Evolutionary conservation across 176 grass and related monocot species (phyloP).

Genomic region (Secale cereale): DNA sequence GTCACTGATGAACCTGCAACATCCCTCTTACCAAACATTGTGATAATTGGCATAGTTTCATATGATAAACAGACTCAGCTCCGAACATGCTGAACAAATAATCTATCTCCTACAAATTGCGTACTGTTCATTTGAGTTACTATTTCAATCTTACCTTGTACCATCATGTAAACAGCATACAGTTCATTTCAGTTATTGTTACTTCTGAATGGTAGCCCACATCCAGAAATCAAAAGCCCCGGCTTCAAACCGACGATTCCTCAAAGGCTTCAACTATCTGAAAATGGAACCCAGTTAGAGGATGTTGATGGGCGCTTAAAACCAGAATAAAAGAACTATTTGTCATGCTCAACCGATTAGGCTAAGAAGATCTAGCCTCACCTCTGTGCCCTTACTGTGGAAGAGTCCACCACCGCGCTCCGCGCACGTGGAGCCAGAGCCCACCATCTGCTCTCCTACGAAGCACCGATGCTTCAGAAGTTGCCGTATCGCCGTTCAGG

Average conservation of each 20-base stretch:
- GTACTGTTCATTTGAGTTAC: no score
- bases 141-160: not conserved
- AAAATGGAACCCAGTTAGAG: not conserved
- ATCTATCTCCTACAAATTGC: no score
- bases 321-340: not conserved
- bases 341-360: not conserved
- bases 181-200: conserved; percentile 17
- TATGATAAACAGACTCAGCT: not conserved
- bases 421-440: conserved; percentile 91
- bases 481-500: no score
- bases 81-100: no score
- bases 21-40: not conserved
- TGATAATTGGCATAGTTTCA: not conserved
- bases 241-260: conserved; percentile 78
- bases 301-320: not conserved
- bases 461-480: no score
- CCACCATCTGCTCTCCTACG: conserved; percentile 97
- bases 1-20: conserved; percentile 66
- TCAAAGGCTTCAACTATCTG: conserved; percentile 88
- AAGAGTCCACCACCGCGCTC: conserved; percentile 88
- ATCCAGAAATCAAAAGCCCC: conserved; percentile 92
- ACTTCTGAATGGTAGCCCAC: conserved; percentile 88
- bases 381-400: conserved; percentile 85
- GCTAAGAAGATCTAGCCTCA: conserved; percentile 21
- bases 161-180: not conserved